Evolutionary conservation across 495 filamentous ascomycete genomes (phyloP).

Genomic region (Margaritispora aquatica): DNA sequence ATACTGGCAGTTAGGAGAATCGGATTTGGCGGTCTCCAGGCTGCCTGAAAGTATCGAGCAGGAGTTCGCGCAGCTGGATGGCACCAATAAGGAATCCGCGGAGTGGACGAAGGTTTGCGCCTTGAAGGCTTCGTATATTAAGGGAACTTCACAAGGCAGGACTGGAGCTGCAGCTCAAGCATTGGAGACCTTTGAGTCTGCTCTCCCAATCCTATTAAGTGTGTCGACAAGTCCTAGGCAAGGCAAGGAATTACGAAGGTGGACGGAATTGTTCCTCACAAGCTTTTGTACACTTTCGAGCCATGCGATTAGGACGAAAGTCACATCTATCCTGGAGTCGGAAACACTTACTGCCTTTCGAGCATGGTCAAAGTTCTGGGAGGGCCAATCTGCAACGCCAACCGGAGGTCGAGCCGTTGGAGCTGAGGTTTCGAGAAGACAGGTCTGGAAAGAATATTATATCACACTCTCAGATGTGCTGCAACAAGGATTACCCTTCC

Average conservation of each 20-base stretch:
- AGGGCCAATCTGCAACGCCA: slow-evolving; percentile 33
- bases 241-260: slow-evolving; percentile 56
- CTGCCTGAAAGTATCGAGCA: slow-evolving; percentile 57
- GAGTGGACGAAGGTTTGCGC: slow-evolving; percentile 77
- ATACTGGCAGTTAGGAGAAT: slow-evolving; percentile 68
- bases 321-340: slow-evolving; percentile 35
- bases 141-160: slow-evolving; percentile 60
- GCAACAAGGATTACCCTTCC: slow-evolving; percentile 44
- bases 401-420: slow-evolving; percentile 20
- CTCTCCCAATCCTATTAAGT: slow-evolving; percentile 51
- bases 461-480: slow-evolving; percentile 60
- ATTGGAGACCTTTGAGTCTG: slow-evolving; percentile 54
- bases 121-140: slow-evolving; percentile 70
- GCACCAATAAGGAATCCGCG: slow-evolving; percentile 40
- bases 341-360: slow-evolving; percentile 52
- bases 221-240: slow-evolving; percentile 37
- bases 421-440: slow-evolving; percentile 41
- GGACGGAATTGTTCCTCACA: slow-evolving; percentile 71
- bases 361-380: slow-evolving; percentile 56
- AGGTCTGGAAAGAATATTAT: slow-evolving; percentile 80
- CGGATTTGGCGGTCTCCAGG: slow-evolving; percentile 48
- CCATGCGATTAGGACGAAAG: slow-evolving; percentile 42
- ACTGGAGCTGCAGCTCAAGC: slow-evolving; percentile 49
- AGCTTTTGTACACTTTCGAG: slow-evolving; percentile 62
- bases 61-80: slow-evolving; percentile 42